These are phyloP conservation scores for Bipolaris oryzae DNA, from an alignment of 2,329 filamentous ascomycete genomes.

Conservation along the genomic window DNA sequence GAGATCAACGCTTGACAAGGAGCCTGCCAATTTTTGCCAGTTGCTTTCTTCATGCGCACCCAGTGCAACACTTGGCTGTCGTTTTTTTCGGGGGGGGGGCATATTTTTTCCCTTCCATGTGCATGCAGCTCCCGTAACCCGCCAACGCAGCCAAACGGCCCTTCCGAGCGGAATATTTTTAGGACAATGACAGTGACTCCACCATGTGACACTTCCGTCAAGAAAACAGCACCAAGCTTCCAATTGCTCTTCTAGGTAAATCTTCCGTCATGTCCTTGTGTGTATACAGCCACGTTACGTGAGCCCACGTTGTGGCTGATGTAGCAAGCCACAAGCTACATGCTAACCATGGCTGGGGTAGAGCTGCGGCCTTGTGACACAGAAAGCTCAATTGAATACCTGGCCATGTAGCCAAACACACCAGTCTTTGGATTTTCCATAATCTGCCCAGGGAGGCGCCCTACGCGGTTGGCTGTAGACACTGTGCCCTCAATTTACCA, in stretches of 20 bases:
- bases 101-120: neutral
- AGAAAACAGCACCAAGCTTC: neutral
- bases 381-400: neutral
- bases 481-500: slow-evolving; percentile 8
- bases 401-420: neutral
- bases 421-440: neutral
- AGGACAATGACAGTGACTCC: neutral
- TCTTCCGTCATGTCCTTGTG: neutral
- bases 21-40: neutral
- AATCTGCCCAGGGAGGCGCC: neutral
- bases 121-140: neutral
- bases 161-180: neutral
- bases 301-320: slow-evolving; percentile 2
- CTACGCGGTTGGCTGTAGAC: neutral
- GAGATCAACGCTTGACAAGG: neutral
- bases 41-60: neutral
- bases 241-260: neutral
- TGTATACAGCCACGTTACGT: neutral
- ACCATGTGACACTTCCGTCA: neutral
- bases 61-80: neutral
- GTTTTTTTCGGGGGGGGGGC: neutral
- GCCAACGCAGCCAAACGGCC: slow-evolving; percentile 2
- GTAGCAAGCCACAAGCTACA: neutral
- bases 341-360: neutral
- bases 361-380: neutral